These are phyloP conservation scores for Skeletonema tropicum DNA, from an alignment of 108 stramenopile genomes.

Conservation along the genomic window DNA sequence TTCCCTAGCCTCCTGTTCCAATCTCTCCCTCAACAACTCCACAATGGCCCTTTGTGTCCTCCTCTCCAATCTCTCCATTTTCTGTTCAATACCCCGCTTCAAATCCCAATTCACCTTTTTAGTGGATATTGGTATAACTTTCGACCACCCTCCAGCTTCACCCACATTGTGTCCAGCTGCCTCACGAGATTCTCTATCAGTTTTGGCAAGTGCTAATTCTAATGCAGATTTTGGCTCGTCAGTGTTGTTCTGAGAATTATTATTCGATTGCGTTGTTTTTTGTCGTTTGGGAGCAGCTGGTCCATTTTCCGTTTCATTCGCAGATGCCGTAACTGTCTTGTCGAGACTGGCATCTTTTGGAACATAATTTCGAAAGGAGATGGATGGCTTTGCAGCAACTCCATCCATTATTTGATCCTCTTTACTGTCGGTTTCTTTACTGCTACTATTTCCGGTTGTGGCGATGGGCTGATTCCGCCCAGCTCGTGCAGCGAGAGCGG, in stretches of 20 bases:
- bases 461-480: constrained; percentile 47
- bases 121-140: constrained; percentile 47
- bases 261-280: constrained; percentile 20
- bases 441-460: neutral
- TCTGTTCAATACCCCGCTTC: constrained; percentile 74
- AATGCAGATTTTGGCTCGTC: constrained; percentile 41
- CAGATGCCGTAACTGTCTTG: constrained; percentile 5
- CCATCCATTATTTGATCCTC: constrained; percentile 8
- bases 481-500: constrained; percentile 75
- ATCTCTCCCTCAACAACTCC: constrained; percentile 64
- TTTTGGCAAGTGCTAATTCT: constrained; percentile 61
- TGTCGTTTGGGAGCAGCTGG: constrained; percentile 23
- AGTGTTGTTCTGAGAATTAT: neutral
- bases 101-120: constrained; percentile 90
- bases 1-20: constrained; percentile 71
- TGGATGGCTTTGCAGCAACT: constrained; percentile 29
- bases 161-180: constrained; percentile 40
- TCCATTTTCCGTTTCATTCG: neutral
- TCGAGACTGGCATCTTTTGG: constrained; percentile 58
- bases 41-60: constrained; percentile 83
- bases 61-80: constrained; percentile 73
- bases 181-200: constrained; percentile 50
- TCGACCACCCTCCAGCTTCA: constrained; percentile 20
- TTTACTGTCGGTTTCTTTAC: constrained; percentile 9
- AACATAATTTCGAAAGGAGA: constrained; percentile 73